Conservation (phyloP, 768 basidiomycete species). For the Suillus plorans region DNA sequence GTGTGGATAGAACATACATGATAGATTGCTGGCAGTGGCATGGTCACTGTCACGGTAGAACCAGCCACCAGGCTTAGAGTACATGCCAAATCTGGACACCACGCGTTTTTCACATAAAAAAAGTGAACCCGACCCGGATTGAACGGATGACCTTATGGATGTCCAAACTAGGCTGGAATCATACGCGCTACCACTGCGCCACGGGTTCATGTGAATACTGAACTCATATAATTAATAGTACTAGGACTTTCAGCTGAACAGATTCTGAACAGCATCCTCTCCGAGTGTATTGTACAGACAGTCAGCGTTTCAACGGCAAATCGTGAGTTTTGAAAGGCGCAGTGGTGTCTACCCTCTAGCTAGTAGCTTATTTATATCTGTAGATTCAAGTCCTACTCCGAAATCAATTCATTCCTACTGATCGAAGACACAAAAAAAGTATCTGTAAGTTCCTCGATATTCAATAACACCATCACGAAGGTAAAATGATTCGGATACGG, state of each 20-base stretch:
- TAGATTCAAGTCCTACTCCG: neutral
- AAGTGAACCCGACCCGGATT: constrained; percentile 35
- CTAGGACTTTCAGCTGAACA: neutral
- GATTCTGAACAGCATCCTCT: neutral
- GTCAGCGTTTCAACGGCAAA: neutral
- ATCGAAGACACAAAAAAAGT: neutral
- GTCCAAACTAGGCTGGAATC: constrained; percentile 24
- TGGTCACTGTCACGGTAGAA: too few species aligned
- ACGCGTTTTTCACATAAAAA: neutral
- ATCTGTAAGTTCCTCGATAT: neutral
- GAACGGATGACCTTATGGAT: constrained; percentile 51
- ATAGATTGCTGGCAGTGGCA: neutral
- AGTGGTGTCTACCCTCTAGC: neutral
- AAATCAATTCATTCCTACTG: neutral
- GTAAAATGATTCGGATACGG: constrained; percentile 41
- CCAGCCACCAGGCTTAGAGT: neutral
- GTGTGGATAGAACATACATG: neutral
- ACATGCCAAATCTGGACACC: neutral
- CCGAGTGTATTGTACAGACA: too few species aligned
- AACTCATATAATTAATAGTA: neutral
- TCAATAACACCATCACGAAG: neutral
- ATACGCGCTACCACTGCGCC: constrained; percentile 33
- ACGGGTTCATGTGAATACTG: constrained; percentile 8
- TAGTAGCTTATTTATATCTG: neutral
- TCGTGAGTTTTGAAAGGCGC: neutral